A percentile compares a stretch with the other conserved stretches of the same genome.
phyloP scores from a whole-genome alignment of 306 rosid genomes.

The Acacia melanoxylon region DNA sequence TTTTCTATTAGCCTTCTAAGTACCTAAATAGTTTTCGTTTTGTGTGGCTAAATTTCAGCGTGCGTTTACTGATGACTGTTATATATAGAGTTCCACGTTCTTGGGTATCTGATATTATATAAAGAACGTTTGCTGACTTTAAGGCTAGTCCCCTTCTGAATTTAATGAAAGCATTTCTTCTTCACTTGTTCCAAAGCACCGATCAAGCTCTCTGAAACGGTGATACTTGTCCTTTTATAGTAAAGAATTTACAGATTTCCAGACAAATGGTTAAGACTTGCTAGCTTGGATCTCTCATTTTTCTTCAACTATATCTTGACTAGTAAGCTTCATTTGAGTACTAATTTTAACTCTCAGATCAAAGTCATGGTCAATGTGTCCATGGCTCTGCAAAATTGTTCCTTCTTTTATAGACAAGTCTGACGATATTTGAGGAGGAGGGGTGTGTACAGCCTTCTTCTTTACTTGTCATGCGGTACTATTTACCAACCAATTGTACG shows the following conservation, averaged over 20 bases:
- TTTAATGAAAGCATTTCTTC: constrained; percentile 39
- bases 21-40: not conserved
- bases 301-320: constrained; percentile 20
- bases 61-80: constrained; percentile 20
- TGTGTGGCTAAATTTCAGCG: not conserved
- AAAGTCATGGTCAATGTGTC: constrained; percentile 15
- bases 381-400: constrained; percentile 32
- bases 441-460: constrained; percentile 19
- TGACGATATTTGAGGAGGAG: constrained; percentile 30
- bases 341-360: constrained; percentile 15
- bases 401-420: constrained; percentile 30
- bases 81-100: constrained; percentile 32
- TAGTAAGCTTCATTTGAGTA: constrained; percentile 26
- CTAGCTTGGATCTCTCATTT: constrained; percentile 37
- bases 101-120: constrained; percentile 35
- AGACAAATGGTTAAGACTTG: constrained; percentile 38
- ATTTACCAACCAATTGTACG: constrained; percentile 19
- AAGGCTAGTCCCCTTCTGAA: constrained; percentile 38
- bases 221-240: constrained; percentile 44
- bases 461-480: constrained; percentile 28
- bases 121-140: constrained; percentile 49
- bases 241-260: constrained; percentile 23
- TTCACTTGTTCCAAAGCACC: constrained; percentile 42
- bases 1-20: not conserved
- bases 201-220: constrained; percentile 39